Evolutionary conservation across 2,329 filamentous ascomycete species (phyloP).

Genomic region (Cytospora chrysosperma): DNA sequence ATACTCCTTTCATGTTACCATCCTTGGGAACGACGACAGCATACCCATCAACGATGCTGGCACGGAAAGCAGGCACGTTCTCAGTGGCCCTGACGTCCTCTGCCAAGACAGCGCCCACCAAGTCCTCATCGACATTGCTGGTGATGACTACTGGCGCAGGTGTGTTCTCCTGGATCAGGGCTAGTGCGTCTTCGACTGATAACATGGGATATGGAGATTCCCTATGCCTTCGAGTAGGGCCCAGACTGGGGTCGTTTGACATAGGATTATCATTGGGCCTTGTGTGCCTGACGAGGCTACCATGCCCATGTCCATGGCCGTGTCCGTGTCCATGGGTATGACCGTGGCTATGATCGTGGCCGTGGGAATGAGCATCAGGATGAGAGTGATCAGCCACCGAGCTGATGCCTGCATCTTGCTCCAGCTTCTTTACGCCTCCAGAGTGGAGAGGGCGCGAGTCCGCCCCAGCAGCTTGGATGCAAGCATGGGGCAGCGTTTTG

Average conservation of each 20-base stretch:
- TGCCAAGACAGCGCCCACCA: slow-evolving; percentile 79
- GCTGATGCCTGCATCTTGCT: slow-evolving; percentile 72
- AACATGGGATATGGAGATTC: slow-evolving; percentile 93
- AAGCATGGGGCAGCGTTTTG: slow-evolving; percentile 93
- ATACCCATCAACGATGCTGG: slow-evolving; percentile 97
- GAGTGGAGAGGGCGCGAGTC: slow-evolving; percentile 78
- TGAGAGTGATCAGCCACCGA: slow-evolving; percentile 31
- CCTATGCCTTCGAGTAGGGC: slow-evolving; percentile 70
- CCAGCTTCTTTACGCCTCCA: slow-evolving; percentile 79
- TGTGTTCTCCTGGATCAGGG: slow-evolving; percentile 69
- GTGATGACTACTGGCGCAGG: slow-evolving; percentile 59
- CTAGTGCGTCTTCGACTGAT: slow-evolving; percentile 76
- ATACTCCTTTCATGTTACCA: slow-evolving; percentile 70
- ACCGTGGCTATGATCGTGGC: slow-evolving; percentile 38
- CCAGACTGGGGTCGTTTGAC: slow-evolving; percentile 61
- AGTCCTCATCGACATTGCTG: slow-evolving; percentile 58
- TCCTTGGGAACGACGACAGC: slow-evolving; percentile 69
- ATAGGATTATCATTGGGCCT: slow-evolving; percentile 54
- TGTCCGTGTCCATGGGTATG: slow-evolving; percentile 55
- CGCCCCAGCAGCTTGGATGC: slow-evolving; percentile 78
- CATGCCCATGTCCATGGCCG: slow-evolving; percentile 60
- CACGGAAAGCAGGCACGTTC: slow-evolving; percentile 87
- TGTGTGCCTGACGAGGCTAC: slow-evolving; percentile 71
- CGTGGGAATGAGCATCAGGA: slow-evolving; percentile 31
- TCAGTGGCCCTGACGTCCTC: slow-evolving; percentile 78